A percentile compares a stretch with the other conserved stretches of the same genome.
These are phyloP conservation scores for Melanopsichium pennsylvanicum DNA, from an alignment of 1,284 basidiomycete genomes.

Conservation along the genomic window DNA sequence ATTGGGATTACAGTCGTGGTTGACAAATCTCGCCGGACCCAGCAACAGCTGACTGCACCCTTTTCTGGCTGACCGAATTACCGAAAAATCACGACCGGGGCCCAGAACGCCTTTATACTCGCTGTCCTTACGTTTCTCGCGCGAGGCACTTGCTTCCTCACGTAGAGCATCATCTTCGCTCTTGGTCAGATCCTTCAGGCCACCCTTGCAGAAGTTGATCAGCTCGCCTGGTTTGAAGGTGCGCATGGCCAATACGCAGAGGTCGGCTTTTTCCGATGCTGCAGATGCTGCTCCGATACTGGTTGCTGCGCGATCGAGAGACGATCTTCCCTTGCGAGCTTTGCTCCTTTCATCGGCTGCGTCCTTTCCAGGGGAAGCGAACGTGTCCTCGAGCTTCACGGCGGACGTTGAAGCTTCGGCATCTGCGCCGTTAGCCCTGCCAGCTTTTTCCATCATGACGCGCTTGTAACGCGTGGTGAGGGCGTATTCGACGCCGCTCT, in stretches of 20 bases:
- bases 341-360: conserved; percentile 22
- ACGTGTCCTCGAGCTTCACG: conserved; percentile 22
- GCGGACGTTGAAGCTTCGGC: conserved; percentile 17
- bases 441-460: conserved; percentile 46
- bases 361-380: conserved; percentile 8
- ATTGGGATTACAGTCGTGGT: conserved; percentile 92
- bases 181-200: conserved; percentile 64
- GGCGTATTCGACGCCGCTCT: conserved; percentile 62
- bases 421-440: conserved; percentile 12
- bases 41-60: conserved; percentile 90
- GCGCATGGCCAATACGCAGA: conserved; percentile 85
- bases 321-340: conserved; percentile 34
- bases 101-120: conserved; percentile 71
- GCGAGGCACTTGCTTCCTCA: conserved; percentile 76
- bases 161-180: conserved; percentile 66
- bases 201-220: conserved; percentile 77
- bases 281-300: conserved; percentile 40
- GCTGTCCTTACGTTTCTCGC: conserved; percentile 44
- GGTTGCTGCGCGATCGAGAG: conserved; percentile 42
- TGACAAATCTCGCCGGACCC: conserved; percentile 91
- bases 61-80: conserved; percentile 86
- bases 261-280: conserved; percentile 78
- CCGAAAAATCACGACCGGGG: conserved; percentile 80
- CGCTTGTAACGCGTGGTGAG: conserved; percentile 60
- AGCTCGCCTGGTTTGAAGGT: conserved; percentile 75